Evolutionary conservation across 352 stramenopile species (phyloP).

Genomic region (Phytophthora agathidicida): DNA sequence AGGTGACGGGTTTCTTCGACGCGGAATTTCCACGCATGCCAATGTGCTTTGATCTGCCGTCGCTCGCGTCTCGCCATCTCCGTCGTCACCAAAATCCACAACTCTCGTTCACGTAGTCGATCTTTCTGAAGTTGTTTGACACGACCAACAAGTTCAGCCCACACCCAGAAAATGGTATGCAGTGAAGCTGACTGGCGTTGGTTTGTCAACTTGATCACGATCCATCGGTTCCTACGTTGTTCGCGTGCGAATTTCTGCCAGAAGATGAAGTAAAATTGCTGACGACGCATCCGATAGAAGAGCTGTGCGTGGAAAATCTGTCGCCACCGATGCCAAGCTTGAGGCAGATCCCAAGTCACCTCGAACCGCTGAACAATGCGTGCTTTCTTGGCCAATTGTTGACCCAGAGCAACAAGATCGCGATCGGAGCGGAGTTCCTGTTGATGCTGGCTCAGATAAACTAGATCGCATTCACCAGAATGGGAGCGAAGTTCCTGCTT

Average conservation of each 20-base stretch:
- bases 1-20: conserved; percentile 50
- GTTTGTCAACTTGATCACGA: conserved; percentile 26
- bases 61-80: conserved; percentile 55
- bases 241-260: conserved; percentile 41
- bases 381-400: conserved; percentile 41
- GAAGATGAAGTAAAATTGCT: conserved; percentile 34
- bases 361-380: conserved; percentile 57
- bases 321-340: conserved; percentile 62
- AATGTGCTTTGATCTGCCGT: conserved; percentile 46
- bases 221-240: conserved; percentile 10
- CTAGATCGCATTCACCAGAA: not conserved
- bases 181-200: conserved; percentile 4
- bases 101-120: conserved; percentile 55
- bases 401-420: conserved; percentile 23
- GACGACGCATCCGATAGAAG: conserved; percentile 57
- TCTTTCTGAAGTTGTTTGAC: conserved; percentile 56
- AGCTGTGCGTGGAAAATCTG: conserved; percentile 64
- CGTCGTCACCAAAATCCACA: conserved; percentile 62
- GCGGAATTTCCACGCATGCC: conserved; percentile 47
- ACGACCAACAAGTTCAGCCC: conserved; percentile 44
- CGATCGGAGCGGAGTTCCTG: not conserved
- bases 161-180: conserved; percentile 31
- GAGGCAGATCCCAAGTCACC: conserved; percentile 43
- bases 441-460: conserved; percentile 18
- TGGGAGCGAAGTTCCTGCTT: not conserved